Evolutionary conservation across 1,284 basidiomycete genomes (phyloP).

Genomic region (Coniferiporia weirii): DNA sequence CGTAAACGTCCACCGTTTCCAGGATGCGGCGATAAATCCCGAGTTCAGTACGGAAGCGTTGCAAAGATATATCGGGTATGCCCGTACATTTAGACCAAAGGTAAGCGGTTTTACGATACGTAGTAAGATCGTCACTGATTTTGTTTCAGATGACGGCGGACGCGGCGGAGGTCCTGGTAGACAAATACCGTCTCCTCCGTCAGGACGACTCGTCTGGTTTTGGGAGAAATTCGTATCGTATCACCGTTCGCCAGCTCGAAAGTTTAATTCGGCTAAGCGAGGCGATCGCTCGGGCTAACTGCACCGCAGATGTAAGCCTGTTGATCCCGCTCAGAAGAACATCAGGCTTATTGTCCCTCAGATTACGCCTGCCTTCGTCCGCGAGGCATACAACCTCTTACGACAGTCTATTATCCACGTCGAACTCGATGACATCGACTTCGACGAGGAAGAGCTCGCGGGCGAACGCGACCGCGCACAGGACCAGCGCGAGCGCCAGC

Average conservation of each 20-base stretch:
- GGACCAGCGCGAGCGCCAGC: constrained; percentile 10
- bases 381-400: constrained; percentile 91
- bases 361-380: constrained; percentile 91
- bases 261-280: constrained; percentile 97
- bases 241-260: constrained; percentile 94
- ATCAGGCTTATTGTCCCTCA: constrained; percentile 27
- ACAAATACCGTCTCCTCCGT: constrained; percentile 90
- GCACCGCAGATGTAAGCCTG: constrained; percentile 70
- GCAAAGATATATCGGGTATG: constrained; percentile 96
- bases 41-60: constrained; percentile 97
- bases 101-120: constrained; percentile 34
- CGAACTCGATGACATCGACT: constrained; percentile 97
- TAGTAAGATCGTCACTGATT: background rate
- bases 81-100: constrained; percentile 95
- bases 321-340: background rate
- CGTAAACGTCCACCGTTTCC: constrained; percentile 95
- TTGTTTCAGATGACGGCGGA: constrained; percentile 76
- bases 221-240: constrained; percentile 90
- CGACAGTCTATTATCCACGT: constrained; percentile 99
- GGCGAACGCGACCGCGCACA: constrained; percentile 42
- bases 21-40: constrained; percentile 90
- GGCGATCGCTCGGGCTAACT: constrained; percentile 96
- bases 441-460: constrained; percentile 87
- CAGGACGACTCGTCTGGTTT: constrained; percentile 89
- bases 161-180: constrained; percentile 89